Base-by-base conservation (phyloP, 495 filamentous ascomycete species). In the Paragyromitra xinjiangensis region DNA sequence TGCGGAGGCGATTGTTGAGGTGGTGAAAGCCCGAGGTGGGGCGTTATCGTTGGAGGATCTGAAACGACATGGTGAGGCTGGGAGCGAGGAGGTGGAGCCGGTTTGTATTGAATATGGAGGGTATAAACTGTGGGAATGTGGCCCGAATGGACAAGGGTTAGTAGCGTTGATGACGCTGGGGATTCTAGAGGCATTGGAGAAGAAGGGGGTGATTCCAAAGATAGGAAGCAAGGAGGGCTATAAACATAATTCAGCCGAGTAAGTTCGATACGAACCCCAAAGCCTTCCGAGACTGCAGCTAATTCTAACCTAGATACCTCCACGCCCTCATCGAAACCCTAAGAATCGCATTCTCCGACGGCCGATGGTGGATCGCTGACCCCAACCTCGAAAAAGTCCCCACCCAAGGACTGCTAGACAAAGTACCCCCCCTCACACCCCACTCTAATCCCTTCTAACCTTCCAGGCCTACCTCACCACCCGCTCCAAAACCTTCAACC, bases 121-220 rank as follows among this genome's bases (percentile, higher is more conserved):
- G 2, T 26, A 67, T 51, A 81, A 95, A 79, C 82, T 99, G 1
- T 98, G 94, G 94, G 95, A 99, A 78, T 94, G 97, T 84, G 93
- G 95, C 50, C 95, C 95, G n/a, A 98, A 98, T 84, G 94, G 96
- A 0, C 95, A 99, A 83, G 95, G 95, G 11, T 92, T 99, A 75
- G 94, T 98, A 0, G 96, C 95, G 4, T 87, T 98, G 50, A 96
- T 98, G 89, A 91, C 95, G 0, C 86, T 99, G 0, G 95, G 96
- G 2, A 95, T 98, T 75, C 85, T 99, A 56, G 90, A 97, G 81
- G 89, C 92, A 79, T 88, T 99, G 5, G 93, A 97, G 84, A 86
- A 87, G n/a, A 83, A 83, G 9, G 90, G 89, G 50, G 88, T 89
- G 72, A 92, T 97, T 81, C 89, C 90, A 7, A 71, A 64, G 37